A percentile compares a stretch with the other conserved stretches of the same genome.
These are phyloP conservation scores for Diaporthe vexans DNA, from an alignment of 2,329 filamentous ascomycete genomes.

Conservation along the genomic window DNA sequence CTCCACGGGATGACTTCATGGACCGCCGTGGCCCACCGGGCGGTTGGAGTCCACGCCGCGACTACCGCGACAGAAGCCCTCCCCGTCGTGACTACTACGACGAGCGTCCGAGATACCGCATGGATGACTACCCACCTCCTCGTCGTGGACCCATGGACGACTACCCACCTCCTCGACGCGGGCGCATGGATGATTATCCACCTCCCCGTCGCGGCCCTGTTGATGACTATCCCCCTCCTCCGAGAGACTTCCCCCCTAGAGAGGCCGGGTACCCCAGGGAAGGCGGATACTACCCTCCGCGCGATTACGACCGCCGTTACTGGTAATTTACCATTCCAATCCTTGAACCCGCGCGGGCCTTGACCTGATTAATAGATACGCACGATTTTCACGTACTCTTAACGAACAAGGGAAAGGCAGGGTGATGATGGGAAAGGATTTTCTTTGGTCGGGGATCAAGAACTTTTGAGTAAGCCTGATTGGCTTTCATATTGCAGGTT, in stretches of 20 bases:
- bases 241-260: conserved; percentile 64
- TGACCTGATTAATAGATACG: conserved; percentile 44
- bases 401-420: conserved; percentile 31
- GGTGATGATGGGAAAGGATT: conserved; percentile 35
- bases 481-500: conserved; percentile 6
- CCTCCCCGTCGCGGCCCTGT: conserved; percentile 64
- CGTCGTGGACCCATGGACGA: conserved; percentile 81
- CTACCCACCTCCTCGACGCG: conserved; percentile 71
- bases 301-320: conserved; percentile 63
- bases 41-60: conserved; percentile 86
- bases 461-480: conserved; percentile 20
- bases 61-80: conserved; percentile 89
- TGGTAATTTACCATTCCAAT: conserved; percentile 55
- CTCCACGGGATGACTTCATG: conserved; percentile 80
- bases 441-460: neutral
- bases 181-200: conserved; percentile 68
- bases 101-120: conserved; percentile 79
- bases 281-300: conserved; percentile 60
- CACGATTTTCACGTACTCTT: conserved; percentile 30
- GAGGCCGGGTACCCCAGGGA: conserved; percentile 65
- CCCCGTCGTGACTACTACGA: conserved; percentile 87
- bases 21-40: conserved; percentile 84
- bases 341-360: conserved; percentile 43
- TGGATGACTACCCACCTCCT: conserved; percentile 82
- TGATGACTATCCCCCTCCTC: conserved; percentile 67